Percentiles rank a stretch among this genome's conserved stretches.
These are phyloP conservation scores for Actinomortierella ambigua DNA, from an alignment of 371 early-diverging fungal genomes.

Conservation along the genomic window DNA sequence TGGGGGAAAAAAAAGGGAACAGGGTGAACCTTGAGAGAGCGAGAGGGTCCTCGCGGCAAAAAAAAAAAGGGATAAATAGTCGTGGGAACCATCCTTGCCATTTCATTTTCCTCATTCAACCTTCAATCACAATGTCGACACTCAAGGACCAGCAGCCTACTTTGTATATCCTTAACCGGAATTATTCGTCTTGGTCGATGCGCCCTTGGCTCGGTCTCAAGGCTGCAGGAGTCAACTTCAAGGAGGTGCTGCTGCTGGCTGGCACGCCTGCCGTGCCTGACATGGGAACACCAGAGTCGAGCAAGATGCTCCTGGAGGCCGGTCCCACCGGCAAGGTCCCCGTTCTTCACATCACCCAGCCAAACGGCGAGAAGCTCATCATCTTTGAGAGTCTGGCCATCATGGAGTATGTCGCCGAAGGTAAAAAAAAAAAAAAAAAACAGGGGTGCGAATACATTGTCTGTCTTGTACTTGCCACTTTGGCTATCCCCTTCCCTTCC, in stretches of 20 bases:
- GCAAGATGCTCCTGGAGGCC: conserved; percentile 19
- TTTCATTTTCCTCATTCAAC: neutral
- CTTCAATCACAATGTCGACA: neutral
- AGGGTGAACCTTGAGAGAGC: neutral
- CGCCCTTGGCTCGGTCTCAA: conserved; percentile 41
- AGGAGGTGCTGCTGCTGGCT: conserved; percentile 16
- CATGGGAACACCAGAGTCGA: conserved; percentile 13
- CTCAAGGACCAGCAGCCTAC: conserved; percentile 9
- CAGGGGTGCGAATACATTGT: no score
- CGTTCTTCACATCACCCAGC: conserved; percentile 24
- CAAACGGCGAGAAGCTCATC: conserved; percentile 30
- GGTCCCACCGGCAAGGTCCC: conserved; percentile 42
- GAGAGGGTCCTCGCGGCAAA: no score
- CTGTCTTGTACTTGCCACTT: no score
- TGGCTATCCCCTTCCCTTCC: no score
- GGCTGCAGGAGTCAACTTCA: conserved; percentile 18
- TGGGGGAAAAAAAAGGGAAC: no score
- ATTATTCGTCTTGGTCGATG: conserved; percentile 47
- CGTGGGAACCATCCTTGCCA: neutral
- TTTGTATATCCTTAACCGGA: conserved; percentile 36
- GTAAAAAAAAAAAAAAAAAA: conserved; percentile 16
- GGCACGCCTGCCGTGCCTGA: conserved; percentile 23
- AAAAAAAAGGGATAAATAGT: no score
- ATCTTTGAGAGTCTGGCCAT: conserved; percentile 44
- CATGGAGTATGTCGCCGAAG: conserved; percentile 44